Evolutionary conservation across 345 rosid genomes (phyloP), one percentile per base, ranked within the genome.

Genomic region (Jatropha curcas): DNA sequence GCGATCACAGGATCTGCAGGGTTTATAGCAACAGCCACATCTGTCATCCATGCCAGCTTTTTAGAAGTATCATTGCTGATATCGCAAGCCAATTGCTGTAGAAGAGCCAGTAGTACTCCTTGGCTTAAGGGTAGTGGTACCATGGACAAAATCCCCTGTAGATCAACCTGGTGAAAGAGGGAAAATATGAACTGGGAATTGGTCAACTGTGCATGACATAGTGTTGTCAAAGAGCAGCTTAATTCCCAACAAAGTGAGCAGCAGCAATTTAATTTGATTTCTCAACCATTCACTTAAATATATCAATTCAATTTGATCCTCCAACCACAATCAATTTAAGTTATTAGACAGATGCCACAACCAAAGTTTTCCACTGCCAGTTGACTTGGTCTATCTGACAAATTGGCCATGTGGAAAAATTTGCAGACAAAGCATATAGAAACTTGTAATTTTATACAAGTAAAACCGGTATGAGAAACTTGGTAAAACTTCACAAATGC

Each of bases 21-120:
- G 77, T 74, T 78, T 61, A 78, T 74, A 19, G 78, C 75, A 41
- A 57, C 66, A 57, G 78, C 75, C 71, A 74, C 77, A 27, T 78
- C 82, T 6, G 70, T 69, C 82, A 78, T 78, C 82, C 82, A 78
- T 30, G 61, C 46, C 33, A 78, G 22, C 71, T 78, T 78, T 60
- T 33, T 62, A 1, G 57, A 16, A 5, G 71, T 74, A 20, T 48
- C 78, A 7, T 69, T 74, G 9, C 55, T 39, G 11, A 74, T 63
- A 51, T 78, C 82, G 14, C 75, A 78, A 24, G 77, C 74, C 71
- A 78, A 50, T 30, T 78, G 82, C 46, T 78, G 82, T 13, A 78
- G 50, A 64, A 78, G 82, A 1, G 82, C 71, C 46, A 78, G 78
- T 11, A 78, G 71, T 19, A 78, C 82, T 41, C 82, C 71, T 57